Conservation (phyloP, 2,329 filamentous ascomycete species). For the Penicillium sp. region DNA sequence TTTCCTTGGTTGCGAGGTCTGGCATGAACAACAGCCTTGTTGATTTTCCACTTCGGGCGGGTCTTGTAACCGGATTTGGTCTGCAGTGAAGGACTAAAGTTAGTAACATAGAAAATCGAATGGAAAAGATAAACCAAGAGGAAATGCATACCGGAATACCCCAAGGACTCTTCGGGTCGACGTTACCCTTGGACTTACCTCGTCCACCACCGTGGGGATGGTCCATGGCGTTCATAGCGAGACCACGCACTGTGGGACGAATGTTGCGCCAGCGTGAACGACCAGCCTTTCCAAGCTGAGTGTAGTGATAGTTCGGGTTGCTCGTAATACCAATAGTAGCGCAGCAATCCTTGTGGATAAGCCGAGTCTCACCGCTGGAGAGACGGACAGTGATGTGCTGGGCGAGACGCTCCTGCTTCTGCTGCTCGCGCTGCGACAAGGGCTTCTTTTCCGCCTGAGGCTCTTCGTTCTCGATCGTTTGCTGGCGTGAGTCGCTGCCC, state of each 20-base stretch:
- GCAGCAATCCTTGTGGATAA: conserved; percentile 86
- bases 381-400: conserved; percentile 80
- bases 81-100: conserved; percentile 32
- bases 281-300: conserved; percentile 91
- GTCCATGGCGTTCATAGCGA: conserved; percentile 98
- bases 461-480: conserved; percentile 58
- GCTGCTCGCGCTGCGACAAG: conserved; percentile 38
- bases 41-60: conserved; percentile 79
- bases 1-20: conserved; percentile 88
- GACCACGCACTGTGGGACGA: conserved; percentile 89
- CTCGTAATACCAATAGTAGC: conserved; percentile 93
- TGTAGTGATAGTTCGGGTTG: conserved; percentile 88
- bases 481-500: conserved; percentile 61
- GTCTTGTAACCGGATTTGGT: conserved; percentile 76
- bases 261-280: conserved; percentile 92
- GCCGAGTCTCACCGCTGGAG: conserved; percentile 88
- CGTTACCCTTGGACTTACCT: conserved; percentile 99
- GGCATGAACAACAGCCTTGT: conserved; percentile 84
- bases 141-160: conserved; percentile 75
- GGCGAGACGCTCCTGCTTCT: conserved; percentile 59
- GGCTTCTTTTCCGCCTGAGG: conserved; percentile 33
- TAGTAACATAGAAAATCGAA: conserved; percentile 7
- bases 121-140: conserved; percentile 8
- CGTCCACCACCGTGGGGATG: conserved; percentile 98
- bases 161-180: conserved; percentile 93